Evolutionary conservation across 768 basidiomycete genomes (phyloP).

Genomic region (Austroboletus eburneus): DNA sequence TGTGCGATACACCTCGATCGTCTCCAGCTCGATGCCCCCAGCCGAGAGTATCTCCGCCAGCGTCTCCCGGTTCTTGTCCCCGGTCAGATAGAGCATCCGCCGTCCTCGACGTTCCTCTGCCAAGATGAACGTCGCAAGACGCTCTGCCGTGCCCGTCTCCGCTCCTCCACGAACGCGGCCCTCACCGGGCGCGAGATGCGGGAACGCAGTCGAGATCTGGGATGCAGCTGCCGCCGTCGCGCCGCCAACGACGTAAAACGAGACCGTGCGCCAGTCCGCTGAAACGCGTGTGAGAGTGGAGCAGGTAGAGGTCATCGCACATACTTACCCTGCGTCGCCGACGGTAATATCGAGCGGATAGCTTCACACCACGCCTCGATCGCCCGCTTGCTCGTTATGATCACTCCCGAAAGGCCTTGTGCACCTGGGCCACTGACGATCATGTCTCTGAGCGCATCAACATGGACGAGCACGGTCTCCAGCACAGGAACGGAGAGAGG

Average conservation of each 20-base stretch:
- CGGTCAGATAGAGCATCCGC: constrained; percentile 68
- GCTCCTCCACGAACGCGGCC: constrained; percentile 38
- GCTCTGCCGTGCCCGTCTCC: constrained; percentile 63
- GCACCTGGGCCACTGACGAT: constrained; percentile 37
- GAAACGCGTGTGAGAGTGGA: constrained; percentile 1
- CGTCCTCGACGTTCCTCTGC: constrained; percentile 21
- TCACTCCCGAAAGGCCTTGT: constrained; percentile 48
- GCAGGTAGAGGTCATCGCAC: not conserved
- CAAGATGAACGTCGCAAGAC: constrained; percentile 63
- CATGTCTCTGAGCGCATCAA: constrained; percentile 39
- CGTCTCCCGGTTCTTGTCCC: constrained; percentile 82
- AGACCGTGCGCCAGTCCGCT: constrained; percentile 51
- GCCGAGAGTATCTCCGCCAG: constrained; percentile 47
- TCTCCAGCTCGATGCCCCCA: constrained; percentile 41
- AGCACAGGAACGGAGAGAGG: constrained; percentile 67
- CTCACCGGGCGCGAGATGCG: constrained; percentile 30
- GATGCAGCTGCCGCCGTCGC: constrained; percentile 51
- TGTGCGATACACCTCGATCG: constrained; percentile 70
- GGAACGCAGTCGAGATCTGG: constrained; percentile 21
- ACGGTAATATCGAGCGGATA: constrained; percentile 14
- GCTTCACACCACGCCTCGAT: constrained; percentile 66
- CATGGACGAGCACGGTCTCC: constrained; percentile 57
- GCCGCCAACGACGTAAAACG: constrained; percentile 79
- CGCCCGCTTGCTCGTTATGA: constrained; percentile 76
- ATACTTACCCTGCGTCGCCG: not conserved